These are phyloP conservation scores for Xylaria bambusicola DNA, from an alignment of 495 filamentous ascomycete species.

Conservation along the genomic window DNA sequence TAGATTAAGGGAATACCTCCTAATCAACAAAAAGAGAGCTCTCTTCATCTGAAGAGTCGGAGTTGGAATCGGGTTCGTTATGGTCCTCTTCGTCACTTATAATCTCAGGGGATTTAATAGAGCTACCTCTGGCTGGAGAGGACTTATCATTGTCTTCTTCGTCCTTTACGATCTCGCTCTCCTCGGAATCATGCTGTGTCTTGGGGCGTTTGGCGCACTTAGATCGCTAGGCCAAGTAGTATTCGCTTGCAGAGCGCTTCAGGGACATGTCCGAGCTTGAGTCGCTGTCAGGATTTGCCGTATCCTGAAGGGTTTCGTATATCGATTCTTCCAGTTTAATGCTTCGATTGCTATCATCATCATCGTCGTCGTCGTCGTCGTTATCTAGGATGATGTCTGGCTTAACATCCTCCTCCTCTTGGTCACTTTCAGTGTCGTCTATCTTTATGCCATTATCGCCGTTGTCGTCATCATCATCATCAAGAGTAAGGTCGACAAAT, in stretches of 20 bases:
- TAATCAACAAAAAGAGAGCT: too few species aligned
- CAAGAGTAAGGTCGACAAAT: constrained; percentile 1
- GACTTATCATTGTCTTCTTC: too few species aligned
- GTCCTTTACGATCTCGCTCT: too few species aligned
- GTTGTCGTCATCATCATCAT: background rate
- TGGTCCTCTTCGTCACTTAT: background rate
- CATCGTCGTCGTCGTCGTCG: background rate
- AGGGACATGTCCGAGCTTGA: background rate
- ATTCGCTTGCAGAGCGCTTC: constrained; percentile 3
- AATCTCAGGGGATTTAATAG: too few species aligned
- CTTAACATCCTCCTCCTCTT: background rate
- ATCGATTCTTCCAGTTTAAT: background rate
- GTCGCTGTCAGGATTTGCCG: background rate
- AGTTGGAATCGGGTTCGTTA: background rate
- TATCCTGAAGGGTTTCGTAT: background rate
- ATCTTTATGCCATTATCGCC: background rate
- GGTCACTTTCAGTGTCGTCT: background rate
- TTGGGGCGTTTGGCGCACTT: too few species aligned
- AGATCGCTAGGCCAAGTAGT: background rate
- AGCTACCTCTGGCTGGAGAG: too few species aligned
- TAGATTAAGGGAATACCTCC: too few species aligned
- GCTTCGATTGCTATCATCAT: background rate
- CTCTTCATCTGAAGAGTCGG: too few species aligned
- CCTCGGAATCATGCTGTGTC: too few species aligned
- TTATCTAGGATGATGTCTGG: background rate